These are phyloP conservation scores for Eucalyptus sideroxylon DNA, from an alignment of 345 rosid species.

Conservation along the genomic window DNA sequence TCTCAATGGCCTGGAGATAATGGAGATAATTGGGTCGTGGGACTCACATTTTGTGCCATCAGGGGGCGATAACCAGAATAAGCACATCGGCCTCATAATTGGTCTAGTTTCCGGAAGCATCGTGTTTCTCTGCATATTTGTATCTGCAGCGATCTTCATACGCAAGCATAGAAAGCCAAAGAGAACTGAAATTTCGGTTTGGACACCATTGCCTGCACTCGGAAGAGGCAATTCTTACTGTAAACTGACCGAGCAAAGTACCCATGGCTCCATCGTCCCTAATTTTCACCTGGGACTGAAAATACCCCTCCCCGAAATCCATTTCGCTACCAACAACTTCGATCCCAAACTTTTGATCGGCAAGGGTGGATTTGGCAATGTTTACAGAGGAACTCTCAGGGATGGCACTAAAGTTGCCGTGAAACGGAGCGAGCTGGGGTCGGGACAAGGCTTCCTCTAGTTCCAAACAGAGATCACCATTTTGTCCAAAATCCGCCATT, in stretches of 20 bases:
- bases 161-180: not conserved
- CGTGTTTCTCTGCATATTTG: slow-evolving; percentile 1
- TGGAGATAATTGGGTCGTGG: slow-evolving; percentile 16
- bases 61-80: not conserved
- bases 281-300: slow-evolving; percentile 16
- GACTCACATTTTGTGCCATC: not conserved
- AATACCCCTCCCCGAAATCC: slow-evolving; percentile 21
- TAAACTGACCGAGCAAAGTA: not conserved
- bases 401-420: slow-evolving; percentile 31
- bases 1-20: slow-evolving; percentile 46
- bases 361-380: slow-evolving; percentile 34
- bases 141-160: slow-evolving; percentile 2
- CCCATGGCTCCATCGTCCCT: not conserved
- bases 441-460: slow-evolving; percentile 32
- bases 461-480: slow-evolving; percentile 43
- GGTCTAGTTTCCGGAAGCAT: slow-evolving; percentile 17
- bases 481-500: slow-evolving; percentile 50
- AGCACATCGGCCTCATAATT: not conserved
- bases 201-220: slow-evolving; percentile 1
- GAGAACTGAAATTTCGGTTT: not conserved
- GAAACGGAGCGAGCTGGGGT: slow-evolving; percentile 28
- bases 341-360: slow-evolving; percentile 19
- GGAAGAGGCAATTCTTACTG: slow-evolving; percentile 5
- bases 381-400: slow-evolving; percentile 22
- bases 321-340: slow-evolving; percentile 28